Evolutionary conservation across 495 filamentous ascomycete genomes (phyloP), one percentile per base, ranked within the genome.

Genomic region (Sordaria brevicollis): DNA sequence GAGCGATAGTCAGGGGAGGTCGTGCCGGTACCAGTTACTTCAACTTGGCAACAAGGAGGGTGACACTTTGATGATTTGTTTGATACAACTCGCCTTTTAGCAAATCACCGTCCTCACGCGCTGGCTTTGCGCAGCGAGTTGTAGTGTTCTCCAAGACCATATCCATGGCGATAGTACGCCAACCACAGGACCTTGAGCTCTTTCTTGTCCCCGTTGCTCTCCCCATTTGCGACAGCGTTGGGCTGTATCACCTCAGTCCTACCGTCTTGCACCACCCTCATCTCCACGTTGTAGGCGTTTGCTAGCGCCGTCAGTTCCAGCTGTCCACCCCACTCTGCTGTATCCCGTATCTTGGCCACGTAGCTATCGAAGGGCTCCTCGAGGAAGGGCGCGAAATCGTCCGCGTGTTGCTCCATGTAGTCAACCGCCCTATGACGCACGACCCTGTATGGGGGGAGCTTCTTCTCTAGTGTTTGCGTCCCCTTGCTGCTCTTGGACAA

Each of bases 281-380:
- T 96, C 68, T 90, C 87, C 11, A 97, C 89, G 0, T 86, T 87
- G 70, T 96, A 98, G 62, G 88, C 89, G 73, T 88, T 90, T 35
- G 95, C 91, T 78, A 99, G 84, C 31, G 95, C 95, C 74, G 89
- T 77, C 36, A 98, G 81, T 83, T 99, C 95, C 68, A 96, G 75
- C 81, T 98, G 93, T 0, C 95, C 95, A 37, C 95, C 95, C 95
- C 95, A 99, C 81, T 97, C 96, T 0, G 93, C 94, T 35, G 95
- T 97, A 67, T 95, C 89, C 69, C 88, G 82, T 34, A 99, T 91
- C 80, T 90, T 92, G 65, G 81, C 78, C 31, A 92, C 86, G 75
- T 98, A 96, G 5, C 81, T 82, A 17, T 86, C 87, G 34, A 97
- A 78, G 17, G 89, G 88, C 79, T 95, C 93, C 76, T 97, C 95